Percentiles rank a stretch among this genome's conserved stretches.
These are phyloP conservation scores for Leccinum obscurum DNA, from an alignment of 768 basidiomycete genomes.

Conservation along the genomic window DNA sequence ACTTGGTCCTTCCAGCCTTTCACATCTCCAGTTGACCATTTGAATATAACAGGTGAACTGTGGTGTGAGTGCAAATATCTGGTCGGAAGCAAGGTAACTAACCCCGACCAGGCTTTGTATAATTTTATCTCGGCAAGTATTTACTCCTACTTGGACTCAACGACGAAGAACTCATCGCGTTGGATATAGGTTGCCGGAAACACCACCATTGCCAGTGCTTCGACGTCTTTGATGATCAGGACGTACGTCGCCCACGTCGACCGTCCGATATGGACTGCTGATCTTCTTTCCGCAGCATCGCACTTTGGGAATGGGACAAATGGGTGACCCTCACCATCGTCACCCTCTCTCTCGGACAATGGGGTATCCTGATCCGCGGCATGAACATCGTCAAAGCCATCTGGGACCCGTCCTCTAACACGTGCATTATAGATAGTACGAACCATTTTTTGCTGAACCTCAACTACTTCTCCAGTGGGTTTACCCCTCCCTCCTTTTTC, in stretches of 20 bases:
- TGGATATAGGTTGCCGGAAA: slow-evolving; percentile 26
- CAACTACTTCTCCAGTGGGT: slow-evolving; percentile 71
- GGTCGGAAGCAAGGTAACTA: slow-evolving; percentile 1
- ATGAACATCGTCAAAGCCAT: slow-evolving; percentile 63
- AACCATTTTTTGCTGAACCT: slow-evolving; percentile 58
- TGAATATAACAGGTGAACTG: slow-evolving; percentile 51
- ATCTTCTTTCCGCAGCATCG: slow-evolving; percentile 47
- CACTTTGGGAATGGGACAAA: slow-evolving; percentile 65
- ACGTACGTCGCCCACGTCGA: slow-evolving; percentile 41
- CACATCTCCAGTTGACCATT: not conserved
- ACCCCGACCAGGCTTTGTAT: slow-evolving; percentile 51
- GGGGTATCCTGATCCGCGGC: slow-evolving; percentile 65
- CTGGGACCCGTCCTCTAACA: slow-evolving; percentile 43
- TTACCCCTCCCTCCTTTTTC: not conserved
- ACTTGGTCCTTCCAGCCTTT: not conserved
- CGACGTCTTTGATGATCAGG: slow-evolving; percentile 66
- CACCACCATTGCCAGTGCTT: slow-evolving; percentile 29
- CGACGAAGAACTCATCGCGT: slow-evolving; percentile 1
- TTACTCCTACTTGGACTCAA: not conserved
- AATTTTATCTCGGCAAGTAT: slow-evolving; percentile 63
- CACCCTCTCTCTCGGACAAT: slow-evolving; percentile 59
- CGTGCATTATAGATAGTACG: slow-evolving; percentile 54
- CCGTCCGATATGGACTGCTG: slow-evolving; percentile 22
- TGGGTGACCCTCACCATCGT: slow-evolving; percentile 52
- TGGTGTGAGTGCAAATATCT: slow-evolving; percentile 39